Conservation (phyloP, 176 grass and related monocot genomes). For the Carex scoparia region DNA sequence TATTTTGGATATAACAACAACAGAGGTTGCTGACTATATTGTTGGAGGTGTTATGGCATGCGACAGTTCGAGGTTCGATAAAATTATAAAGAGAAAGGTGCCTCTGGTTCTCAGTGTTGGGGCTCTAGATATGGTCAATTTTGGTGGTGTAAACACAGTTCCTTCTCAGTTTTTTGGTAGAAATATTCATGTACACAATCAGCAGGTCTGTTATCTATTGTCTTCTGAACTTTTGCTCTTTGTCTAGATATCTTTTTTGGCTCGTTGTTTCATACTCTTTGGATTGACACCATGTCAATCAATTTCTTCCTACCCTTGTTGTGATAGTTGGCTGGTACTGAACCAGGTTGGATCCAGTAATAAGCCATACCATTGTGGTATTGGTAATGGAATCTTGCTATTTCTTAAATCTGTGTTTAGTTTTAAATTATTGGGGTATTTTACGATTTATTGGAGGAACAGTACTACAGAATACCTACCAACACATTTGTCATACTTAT, state of each 20-base stretch:
- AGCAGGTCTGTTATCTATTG: slow-evolving; percentile 55
- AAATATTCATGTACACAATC: slow-evolving; percentile 89
- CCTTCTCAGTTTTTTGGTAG: slow-evolving; percentile 62
- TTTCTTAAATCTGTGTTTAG: background rate
- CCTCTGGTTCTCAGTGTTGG: slow-evolving; percentile 91
- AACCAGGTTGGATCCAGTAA: background rate
- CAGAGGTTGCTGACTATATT: slow-evolving; percentile 89
- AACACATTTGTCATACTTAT: background rate
- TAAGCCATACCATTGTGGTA: background rate
- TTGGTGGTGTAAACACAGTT: slow-evolving; percentile 71
- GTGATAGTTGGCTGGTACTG: background rate
- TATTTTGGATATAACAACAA: slow-evolving; percentile 89
- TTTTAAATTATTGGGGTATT: background rate
- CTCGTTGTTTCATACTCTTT: slow-evolving; percentile 13
- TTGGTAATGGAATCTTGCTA: background rate
- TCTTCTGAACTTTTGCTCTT: background rate
- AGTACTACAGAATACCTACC: background rate
- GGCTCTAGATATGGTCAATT: slow-evolving; percentile 97
- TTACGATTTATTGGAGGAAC: background rate
- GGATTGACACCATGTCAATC: background rate
- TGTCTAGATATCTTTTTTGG: slow-evolving; percentile 8
- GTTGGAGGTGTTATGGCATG: slow-evolving; percentile 91
- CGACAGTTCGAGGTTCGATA: slow-evolving; percentile 71
- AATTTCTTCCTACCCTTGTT: background rate
- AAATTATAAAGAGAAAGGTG: slow-evolving; percentile 62